These are phyloP conservation scores for Dianthus caryophyllus DNA, from an alignment of 148 eudicot species.

Conservation along the genomic window DNA sequence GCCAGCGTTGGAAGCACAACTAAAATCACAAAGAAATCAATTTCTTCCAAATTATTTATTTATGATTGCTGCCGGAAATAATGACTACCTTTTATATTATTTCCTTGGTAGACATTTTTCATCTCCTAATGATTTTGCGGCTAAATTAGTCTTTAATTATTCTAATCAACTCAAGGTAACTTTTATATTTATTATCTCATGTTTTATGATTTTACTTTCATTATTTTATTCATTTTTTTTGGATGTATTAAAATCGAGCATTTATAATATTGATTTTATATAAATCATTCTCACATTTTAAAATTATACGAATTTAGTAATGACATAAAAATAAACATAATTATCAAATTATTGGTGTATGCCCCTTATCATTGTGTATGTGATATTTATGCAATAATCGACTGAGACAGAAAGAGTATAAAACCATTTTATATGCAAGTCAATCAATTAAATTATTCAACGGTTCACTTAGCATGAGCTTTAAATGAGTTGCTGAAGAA, in stretches of 20 bases:
- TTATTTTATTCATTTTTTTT: not conserved
- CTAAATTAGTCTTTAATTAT: constrained; percentile 18
- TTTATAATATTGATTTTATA: too few species aligned
- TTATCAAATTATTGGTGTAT: too few species aligned
- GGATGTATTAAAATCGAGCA: not conserved
- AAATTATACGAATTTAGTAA: too few species aligned
- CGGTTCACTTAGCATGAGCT: too few species aligned
- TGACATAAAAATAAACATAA: too few species aligned
- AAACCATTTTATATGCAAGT: too few species aligned
- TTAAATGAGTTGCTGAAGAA: too few species aligned
- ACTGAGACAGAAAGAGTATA: too few species aligned
- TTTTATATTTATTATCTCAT: not conserved
- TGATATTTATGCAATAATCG: too few species aligned
- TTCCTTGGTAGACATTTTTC: not conserved
- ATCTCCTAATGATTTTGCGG: constrained; percentile 25
- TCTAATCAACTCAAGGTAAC: constrained; percentile 32
- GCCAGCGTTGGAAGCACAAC: constrained; percentile 25
- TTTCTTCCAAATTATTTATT: constrained; percentile 28
- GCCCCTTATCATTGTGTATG: too few species aligned
- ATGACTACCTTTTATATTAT: constrained; percentile 32
- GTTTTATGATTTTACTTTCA: not conserved
- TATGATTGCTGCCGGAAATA: constrained; percentile 31
- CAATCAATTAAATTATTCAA: too few species aligned
- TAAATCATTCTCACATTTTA: too few species aligned
- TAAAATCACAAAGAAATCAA: not conserved